Percentiles rank a stretch among this genome's conserved stretches.
Evolutionary conservation across 306 rosid species (phyloP).

Genomic region (Medicago lupulina): DNA sequence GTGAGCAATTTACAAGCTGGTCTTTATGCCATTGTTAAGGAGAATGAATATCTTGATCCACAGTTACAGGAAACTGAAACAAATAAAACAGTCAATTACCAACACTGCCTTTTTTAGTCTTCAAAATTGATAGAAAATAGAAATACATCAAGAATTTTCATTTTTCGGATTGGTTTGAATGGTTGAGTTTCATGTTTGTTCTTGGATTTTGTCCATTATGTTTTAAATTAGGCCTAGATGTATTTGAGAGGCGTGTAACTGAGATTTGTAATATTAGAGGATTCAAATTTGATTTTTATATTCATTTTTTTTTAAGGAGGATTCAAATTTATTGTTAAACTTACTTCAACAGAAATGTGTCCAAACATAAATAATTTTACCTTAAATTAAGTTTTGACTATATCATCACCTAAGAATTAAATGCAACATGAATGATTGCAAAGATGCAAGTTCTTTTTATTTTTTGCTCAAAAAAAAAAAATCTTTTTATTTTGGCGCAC

Average conservation of each 20-base stretch:
- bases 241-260: slow-evolving; percentile 29
- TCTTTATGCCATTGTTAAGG: slow-evolving; percentile 60
- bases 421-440: too few species aligned
- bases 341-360: too few species aligned
- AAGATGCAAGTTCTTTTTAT: too few species aligned
- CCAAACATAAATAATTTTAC: too few species aligned
- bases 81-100: slow-evolving; percentile 11
- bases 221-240: slow-evolving; percentile 1
- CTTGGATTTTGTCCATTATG: slow-evolving; percentile 24
- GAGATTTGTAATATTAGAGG: neutral
- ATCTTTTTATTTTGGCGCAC: too few species aligned
- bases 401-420: too few species aligned
- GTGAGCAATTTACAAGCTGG: slow-evolving; percentile 59
- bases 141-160: neutral
- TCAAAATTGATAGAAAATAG: neutral
- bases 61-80: slow-evolving; percentile 42
- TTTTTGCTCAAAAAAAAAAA: too few species aligned
- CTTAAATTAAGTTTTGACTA: too few species aligned
- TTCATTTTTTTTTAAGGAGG: too few species aligned
- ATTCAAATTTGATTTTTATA: too few species aligned
- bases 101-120: slow-evolving; percentile 20
- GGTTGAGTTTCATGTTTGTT: slow-evolving; percentile 32
- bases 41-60: slow-evolving; percentile 57
- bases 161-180: neutral
- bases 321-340: too few species aligned